Conservation (phyloP, 805 yeast genomes). For the Ogataea pilisensis region DNA sequence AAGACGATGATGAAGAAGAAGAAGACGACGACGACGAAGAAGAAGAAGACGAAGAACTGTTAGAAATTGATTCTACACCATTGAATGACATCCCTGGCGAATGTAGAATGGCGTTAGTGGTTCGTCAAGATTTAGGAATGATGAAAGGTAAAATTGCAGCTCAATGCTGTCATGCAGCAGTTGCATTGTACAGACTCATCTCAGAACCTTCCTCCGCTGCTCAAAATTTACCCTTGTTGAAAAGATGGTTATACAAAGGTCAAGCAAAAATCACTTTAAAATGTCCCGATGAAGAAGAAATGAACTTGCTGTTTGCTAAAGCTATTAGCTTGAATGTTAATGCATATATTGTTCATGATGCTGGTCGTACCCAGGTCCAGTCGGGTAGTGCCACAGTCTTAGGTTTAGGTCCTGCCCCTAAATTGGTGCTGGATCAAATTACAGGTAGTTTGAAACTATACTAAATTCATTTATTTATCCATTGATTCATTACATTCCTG, state of each 20-base stretch:
- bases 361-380: slow-evolving; percentile 95
- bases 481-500: slow-evolving; percentile 4
- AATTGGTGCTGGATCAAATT: slow-evolving; percentile 67
- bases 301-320: slow-evolving; percentile 73
- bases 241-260: slow-evolving; percentile 78
- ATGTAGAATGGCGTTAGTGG: slow-evolving; percentile 80
- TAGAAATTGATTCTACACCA: slow-evolving; percentile 55
- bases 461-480: slow-evolving; percentile 27
- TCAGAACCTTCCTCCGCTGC: slow-evolving; percentile 46
- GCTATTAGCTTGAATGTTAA: slow-evolving; percentile 79
- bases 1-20: slow-evolving; percentile 34
- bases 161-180: slow-evolving; percentile 97
- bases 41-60: slow-evolving; percentile 35
- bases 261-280: slow-evolving; percentile 93
- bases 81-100: slow-evolving; percentile 73
- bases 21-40: slow-evolving; percentile 30
- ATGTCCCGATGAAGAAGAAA: slow-evolving; percentile 60
- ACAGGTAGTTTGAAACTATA: slow-evolving; percentile 77
- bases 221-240: slow-evolving; percentile 58
- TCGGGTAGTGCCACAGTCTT: slow-evolving; percentile 94
- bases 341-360: slow-evolving; percentile 83
- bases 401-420: slow-evolving; percentile 98
- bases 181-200: slow-evolving; percentile 77
- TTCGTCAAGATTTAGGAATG: slow-evolving; percentile 88
- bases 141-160: slow-evolving; percentile 96